phyloP scores from a whole-genome alignment of 495 filamentous ascomycete species.

The Talaromyces wortmannii region DNA sequence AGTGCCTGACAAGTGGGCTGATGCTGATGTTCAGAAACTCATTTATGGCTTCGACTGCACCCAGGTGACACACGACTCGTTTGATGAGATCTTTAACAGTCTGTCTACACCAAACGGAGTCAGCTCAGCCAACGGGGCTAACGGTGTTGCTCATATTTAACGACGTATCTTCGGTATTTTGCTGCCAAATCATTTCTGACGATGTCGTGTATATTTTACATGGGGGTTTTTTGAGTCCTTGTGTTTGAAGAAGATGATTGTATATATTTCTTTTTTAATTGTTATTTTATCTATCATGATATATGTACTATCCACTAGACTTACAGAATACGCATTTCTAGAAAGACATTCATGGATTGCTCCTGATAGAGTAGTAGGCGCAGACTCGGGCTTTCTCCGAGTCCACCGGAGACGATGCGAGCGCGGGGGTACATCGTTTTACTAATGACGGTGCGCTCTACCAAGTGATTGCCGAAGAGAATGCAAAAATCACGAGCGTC shows the following conservation, averaged over 20 bases:
- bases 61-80: constrained; percentile 51
- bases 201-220: not conserved
- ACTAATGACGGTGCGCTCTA: too few relatives aligned
- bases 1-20: constrained; percentile 75
- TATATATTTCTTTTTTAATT: not conserved
- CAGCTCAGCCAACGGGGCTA: not conserved
- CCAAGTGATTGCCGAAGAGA: too few relatives aligned
- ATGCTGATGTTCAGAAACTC: constrained; percentile 69
- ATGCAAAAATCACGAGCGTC: too few relatives aligned
- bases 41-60: constrained; percentile 69
- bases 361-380: too few relatives aligned
- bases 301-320: too few relatives aligned
- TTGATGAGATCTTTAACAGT: constrained; percentile 46
- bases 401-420: not conserved
- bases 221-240: not conserved
- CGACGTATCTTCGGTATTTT: not conserved
- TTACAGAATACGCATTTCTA: not conserved
- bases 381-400: constrained; percentile 4
- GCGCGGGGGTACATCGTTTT: not conserved
- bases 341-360: not conserved
- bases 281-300: not conserved
- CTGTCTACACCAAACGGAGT: not conserved
- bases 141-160: not conserved
- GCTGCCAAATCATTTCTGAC: not conserved
- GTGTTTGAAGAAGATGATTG: not conserved